These are phyloP conservation scores for Neonectria coccinea DNA, from an alignment of 2,329 filamentous ascomycete genomes.

Conservation along the genomic window DNA sequence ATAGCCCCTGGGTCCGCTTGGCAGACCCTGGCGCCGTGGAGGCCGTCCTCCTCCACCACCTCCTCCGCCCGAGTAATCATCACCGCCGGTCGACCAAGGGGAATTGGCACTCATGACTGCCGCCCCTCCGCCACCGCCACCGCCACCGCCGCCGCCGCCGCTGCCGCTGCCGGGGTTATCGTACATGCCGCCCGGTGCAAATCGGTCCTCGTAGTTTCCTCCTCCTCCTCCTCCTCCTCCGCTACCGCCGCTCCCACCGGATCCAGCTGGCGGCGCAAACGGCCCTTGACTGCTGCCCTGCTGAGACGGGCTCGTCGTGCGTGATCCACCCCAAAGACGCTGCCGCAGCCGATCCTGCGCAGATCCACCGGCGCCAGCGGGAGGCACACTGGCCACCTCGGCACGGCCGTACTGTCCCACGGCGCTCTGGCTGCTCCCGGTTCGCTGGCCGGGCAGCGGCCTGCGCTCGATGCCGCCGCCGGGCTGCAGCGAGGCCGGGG, in stretches of 20 bases:
- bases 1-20: conserved; percentile 59
- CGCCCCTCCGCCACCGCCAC: conserved; percentile 50
- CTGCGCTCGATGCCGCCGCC: conserved; percentile 52
- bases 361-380: conserved; percentile 59
- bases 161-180: conserved; percentile 48
- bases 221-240: conserved; percentile 49
- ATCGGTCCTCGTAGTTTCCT: conserved; percentile 59
- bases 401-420: conserved; percentile 30
- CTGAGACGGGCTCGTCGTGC: conserved; percentile 66
- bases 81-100: conserved; percentile 60
- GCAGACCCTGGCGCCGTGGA: conserved; percentile 56
- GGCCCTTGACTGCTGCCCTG: conserved; percentile 53
- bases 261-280: conserved; percentile 58
- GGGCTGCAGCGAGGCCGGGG: conserved; percentile 46
- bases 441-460: conserved; percentile 54
- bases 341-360: conserved; percentile 88
- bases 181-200: conserved; percentile 59
- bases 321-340: conserved; percentile 74
- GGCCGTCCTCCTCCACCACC: conserved; percentile 48
- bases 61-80: conserved; percentile 50
- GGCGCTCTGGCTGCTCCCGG: conserved; percentile 74
- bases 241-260: conserved; percentile 46
- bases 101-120: conserved; percentile 60
- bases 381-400: conserved; percentile 45
- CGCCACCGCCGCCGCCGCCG: conserved; percentile 33